Evolutionary conservation across 305 asterid genomes (phyloP).

Genomic region (Withania somnifera): DNA sequence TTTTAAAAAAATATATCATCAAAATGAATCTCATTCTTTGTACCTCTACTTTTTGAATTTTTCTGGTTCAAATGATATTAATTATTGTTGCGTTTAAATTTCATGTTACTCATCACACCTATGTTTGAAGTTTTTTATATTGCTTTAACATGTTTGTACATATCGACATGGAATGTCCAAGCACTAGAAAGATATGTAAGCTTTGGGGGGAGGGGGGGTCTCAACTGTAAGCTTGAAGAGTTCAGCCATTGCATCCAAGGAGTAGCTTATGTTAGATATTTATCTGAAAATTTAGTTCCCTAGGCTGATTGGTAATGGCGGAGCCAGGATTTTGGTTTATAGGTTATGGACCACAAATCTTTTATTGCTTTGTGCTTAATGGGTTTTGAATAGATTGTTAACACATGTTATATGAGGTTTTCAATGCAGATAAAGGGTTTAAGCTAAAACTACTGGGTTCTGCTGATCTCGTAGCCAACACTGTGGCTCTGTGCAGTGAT

Average conservation of each 20-base stretch:
- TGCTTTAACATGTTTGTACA: too few species aligned
- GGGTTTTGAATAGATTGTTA: not conserved
- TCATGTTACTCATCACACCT: too few species aligned
- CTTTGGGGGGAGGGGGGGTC: not conserved
- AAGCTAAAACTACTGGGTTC: not conserved
- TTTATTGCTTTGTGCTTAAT: not conserved
- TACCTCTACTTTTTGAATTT: too few species aligned
- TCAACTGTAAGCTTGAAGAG: not conserved
- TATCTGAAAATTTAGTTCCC: not conserved
- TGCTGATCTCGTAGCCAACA: not conserved
- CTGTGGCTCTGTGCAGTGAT: not conserved
- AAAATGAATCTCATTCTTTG: too few species aligned
- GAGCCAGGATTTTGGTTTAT: not conserved
- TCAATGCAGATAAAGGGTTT: not conserved
- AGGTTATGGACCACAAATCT: not conserved
- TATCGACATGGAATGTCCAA: too few species aligned
- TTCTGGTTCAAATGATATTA: too few species aligned
- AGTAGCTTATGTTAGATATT: not conserved
- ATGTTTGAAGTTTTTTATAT: too few species aligned
- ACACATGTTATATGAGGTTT: not conserved
- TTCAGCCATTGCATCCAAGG: not conserved
- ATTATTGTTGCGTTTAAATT: too few species aligned
- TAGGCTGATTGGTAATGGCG: not conserved
- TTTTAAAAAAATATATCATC: too few species aligned
- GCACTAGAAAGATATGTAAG: too few species aligned